Evolutionary conservation across 1,139 yeast genomes (phyloP), one percentile per base, ranked within the genome.

Genomic region (Suhomyces chickasaworum): DNA sequence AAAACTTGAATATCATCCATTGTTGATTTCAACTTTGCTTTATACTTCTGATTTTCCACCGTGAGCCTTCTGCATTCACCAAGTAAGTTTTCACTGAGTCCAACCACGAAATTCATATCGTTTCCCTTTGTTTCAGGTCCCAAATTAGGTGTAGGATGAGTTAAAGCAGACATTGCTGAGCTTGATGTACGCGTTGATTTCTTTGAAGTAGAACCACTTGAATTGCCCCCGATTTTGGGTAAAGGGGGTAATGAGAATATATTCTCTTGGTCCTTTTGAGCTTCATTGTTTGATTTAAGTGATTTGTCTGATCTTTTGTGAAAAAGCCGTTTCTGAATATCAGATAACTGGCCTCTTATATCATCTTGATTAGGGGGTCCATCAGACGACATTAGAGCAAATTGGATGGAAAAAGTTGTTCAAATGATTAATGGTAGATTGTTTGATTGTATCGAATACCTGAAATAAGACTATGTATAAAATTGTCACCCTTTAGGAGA

Each of bases 91-190:
- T 89, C 96, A 64, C 95, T 86, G 51, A 90, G 69, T 1, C 89
- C 95, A 45, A 90, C 86, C 4, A 88, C 89, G 63, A 89, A 89
- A 56, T 84, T 82, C 70, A 88, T 81, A 53, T 89, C 93, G 56
- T 83, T 80, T 22, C 79, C 80, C 51, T 75, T 72, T 5, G 75
- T 60, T 53, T 75, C 80, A 1, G 77, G 78, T 2, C 76, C 76
- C 47, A 73, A 57, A 4, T 65, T 60, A 5, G 75, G 70, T 1
- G 71, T 53, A 3, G 68, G 61, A 6, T 57, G 62, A 3, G 66
- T 57, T 10, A 61, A 41, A 30, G 57, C 37, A 16, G 63, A 61
- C 25, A 48, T 45, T 29, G 49, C 45, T 21, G 53, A 57, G 47
- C 46, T 37, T 21, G 55, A 53, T 18, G 53, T 34, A 13, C 51